Conservation (phyloP, 139 green algal species). For the Microglena sp. region DNA sequence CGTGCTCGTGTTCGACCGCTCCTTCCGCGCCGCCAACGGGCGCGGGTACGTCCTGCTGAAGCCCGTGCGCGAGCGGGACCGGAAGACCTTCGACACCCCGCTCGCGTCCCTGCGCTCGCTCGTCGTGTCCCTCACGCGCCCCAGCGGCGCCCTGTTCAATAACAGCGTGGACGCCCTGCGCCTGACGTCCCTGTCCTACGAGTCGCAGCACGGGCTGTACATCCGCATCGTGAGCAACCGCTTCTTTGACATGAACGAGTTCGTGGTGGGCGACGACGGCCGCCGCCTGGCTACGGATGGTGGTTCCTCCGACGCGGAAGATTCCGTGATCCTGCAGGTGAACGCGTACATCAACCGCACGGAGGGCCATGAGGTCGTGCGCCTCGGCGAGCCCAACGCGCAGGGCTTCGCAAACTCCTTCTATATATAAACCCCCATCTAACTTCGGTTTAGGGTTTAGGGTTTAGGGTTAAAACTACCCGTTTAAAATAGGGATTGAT, state of each 20-base stretch:
- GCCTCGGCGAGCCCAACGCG: constrained; percentile 3
- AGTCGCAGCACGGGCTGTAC: background rate
- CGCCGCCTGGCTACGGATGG: too few relatives aligned
- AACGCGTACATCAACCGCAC: constrained; percentile 3
- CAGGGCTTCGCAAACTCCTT: constrained; percentile 5
- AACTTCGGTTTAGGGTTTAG: too few relatives aligned
- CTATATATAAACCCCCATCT: too few relatives aligned
- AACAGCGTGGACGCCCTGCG: background rate
- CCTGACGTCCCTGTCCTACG: background rate
- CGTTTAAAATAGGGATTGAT: too few relatives aligned
- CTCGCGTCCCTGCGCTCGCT: constrained; percentile 6
- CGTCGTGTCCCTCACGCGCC: background rate
- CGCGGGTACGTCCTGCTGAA: constrained; percentile 9
- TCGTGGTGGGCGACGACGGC: constrained; percentile 1
- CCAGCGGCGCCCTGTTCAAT: constrained; percentile 10
- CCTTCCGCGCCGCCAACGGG: constrained; percentile 5
- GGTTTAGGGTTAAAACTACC: too few relatives aligned
- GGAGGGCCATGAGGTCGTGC: constrained; percentile 7
- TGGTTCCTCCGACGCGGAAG: too few relatives aligned
- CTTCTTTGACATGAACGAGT: constrained; percentile 10
- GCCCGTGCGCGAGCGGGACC: background rate
- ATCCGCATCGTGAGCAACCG: background rate
- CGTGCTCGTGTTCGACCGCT: background rate
- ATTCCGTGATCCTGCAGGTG: background rate
- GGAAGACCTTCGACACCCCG: background rate